Percentiles rank a stretch among this genome's conserved stretches.
These are phyloP conservation scores for Stygiomarasmius scandens DNA, from an alignment of 1,284 basidiomycete genomes.

Conservation along the genomic window DNA sequence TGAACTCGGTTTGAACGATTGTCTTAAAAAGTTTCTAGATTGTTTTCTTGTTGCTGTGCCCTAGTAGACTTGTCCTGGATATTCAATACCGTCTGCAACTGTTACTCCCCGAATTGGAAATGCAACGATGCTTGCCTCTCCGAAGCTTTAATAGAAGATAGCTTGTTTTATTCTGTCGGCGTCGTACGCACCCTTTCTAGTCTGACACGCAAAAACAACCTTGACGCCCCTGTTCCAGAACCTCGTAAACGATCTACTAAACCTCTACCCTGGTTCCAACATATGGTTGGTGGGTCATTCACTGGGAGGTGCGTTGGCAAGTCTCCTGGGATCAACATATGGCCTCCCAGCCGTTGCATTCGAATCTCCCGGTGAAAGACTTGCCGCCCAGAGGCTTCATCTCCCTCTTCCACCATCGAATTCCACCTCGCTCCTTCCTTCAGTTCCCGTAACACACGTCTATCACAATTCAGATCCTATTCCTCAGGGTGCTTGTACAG, in stretches of 20 bases:
- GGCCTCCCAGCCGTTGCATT: constrained; percentile 94
- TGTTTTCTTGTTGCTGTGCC: constrained; percentile 98
- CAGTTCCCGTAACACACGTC: constrained; percentile 64
- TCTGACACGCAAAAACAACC: neutral
- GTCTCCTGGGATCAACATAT: constrained; percentile 89
- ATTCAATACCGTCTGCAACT: constrained; percentile 85
- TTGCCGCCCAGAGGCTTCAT: constrained; percentile 86
- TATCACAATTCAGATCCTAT: constrained; percentile 86
- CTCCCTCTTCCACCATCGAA: constrained; percentile 67
- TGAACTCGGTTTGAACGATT: too few species aligned
- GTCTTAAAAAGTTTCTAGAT: too few species aligned
- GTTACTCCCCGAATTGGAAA: constrained; percentile 69
- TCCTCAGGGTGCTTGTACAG: constrained; percentile 76
- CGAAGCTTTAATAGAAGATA: constrained; percentile 85
- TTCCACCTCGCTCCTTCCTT: constrained; percentile 20
- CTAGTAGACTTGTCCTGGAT: constrained; percentile 89
- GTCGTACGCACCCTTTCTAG: constrained; percentile 52
- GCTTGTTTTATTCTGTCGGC: constrained; percentile 87
- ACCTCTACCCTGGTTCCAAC: constrained; percentile 81
- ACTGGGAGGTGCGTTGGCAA: constrained; percentile 87
- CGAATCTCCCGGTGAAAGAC: constrained; percentile 89
- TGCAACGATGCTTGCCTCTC: constrained; percentile 88
- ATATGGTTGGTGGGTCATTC: constrained; percentile 94
- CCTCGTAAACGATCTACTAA: constrained; percentile 81
- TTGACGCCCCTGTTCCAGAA: constrained; percentile 42